Conservation (phyloP, 306 rosid species). For the Vigna radiata region DNA sequence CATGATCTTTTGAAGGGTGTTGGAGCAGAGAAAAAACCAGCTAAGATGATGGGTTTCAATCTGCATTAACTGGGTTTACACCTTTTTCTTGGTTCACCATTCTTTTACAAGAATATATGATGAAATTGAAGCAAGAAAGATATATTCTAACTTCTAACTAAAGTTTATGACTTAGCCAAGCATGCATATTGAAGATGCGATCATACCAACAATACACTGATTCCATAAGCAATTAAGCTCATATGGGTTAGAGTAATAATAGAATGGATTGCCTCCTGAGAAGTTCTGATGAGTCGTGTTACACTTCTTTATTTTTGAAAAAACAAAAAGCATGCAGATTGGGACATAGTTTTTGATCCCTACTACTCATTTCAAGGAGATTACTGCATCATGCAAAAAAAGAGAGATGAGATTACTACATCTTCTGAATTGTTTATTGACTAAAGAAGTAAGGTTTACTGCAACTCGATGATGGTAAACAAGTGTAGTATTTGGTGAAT, state of each 20-base stretch:
- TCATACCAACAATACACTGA: no score
- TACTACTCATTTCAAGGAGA: slow-evolving; percentile 2
- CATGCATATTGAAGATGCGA: not conserved
- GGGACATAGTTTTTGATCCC: not conserved
- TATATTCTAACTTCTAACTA: slow-evolving; percentile 41
- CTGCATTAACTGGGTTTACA: slow-evolving; percentile 41
- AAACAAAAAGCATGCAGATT: not conserved
- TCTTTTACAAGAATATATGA: slow-evolving; percentile 40
- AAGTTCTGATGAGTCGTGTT: no score
- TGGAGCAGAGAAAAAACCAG: slow-evolving; percentile 60
- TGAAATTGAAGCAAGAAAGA: slow-evolving; percentile 10
- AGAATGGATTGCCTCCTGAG: no score
- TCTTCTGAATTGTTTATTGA: not conserved
- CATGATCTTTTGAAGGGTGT: slow-evolving; percentile 56
- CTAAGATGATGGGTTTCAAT: slow-evolving; percentile 57
- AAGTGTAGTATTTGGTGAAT: not conserved
- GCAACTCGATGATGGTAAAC: not conserved
- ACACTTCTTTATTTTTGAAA: no score
- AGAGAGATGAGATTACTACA: no score
- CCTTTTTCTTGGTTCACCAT: not conserved
- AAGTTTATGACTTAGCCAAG: slow-evolving; percentile 33
- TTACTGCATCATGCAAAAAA: not conserved
- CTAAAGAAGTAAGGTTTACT: no score
- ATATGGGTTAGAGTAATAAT: no score
- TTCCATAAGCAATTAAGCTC: no score